phyloP scores from a whole-genome alignment of 2,329 filamentous ascomycete genomes.

The Aureobasidium sp. region DNA sequence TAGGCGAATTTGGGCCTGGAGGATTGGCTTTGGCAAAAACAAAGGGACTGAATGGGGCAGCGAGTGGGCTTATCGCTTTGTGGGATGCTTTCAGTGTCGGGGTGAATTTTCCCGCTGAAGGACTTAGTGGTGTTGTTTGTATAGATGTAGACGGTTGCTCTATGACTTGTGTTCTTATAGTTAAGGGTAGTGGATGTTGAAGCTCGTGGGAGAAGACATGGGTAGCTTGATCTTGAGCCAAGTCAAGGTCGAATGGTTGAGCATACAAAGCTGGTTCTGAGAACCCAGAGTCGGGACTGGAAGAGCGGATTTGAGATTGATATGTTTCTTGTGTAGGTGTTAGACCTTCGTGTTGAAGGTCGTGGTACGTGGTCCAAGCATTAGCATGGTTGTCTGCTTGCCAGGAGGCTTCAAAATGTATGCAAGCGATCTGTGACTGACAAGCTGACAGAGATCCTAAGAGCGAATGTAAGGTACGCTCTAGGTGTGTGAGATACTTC shows the following conservation, averaged over 20 bases:
- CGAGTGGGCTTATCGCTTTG: background rate
- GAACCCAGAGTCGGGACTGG: conserved; percentile 1
- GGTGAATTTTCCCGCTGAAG: background rate
- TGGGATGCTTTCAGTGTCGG: background rate
- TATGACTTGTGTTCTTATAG: background rate
- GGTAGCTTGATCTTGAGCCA: background rate
- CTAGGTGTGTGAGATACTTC: background rate
- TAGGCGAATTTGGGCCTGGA: background rate
- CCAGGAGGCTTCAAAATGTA: background rate
- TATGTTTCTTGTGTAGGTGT: background rate
- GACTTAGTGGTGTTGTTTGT: background rate
- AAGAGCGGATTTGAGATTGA: background rate
- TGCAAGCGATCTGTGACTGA: background rate
- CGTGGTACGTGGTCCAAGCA: background rate
- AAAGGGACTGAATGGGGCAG: background rate
- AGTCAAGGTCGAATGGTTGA: conserved; percentile 3
- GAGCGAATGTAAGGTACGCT: background rate
- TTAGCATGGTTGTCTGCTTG: background rate
- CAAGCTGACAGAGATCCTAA: background rate
- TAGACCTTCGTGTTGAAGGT: background rate
- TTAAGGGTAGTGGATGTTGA: background rate
- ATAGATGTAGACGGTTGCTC: background rate
- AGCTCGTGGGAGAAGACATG: conserved; percentile 2
- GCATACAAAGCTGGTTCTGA: conserved; percentile 5
- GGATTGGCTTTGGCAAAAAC: background rate